Percentiles rank a stretch among this genome's conserved stretches.
These are phyloP conservation scores for Fallopia convolvulus DNA, from an alignment of 148 eudicot genomes.

Conservation along the genomic window DNA sequence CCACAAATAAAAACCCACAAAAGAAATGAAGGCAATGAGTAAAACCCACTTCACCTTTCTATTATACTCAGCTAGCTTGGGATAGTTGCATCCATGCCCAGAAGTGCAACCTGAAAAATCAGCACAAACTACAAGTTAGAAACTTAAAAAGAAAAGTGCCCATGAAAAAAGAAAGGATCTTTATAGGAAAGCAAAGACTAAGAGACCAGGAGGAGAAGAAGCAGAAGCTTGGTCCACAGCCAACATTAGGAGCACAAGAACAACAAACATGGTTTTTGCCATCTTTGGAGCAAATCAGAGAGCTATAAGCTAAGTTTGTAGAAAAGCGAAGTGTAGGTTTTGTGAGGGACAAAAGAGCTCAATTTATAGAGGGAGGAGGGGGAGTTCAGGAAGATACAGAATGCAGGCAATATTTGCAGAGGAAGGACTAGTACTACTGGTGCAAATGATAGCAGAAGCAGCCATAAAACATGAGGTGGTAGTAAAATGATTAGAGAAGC, in stretches of 20 bases:
- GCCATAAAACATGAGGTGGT: neutral
- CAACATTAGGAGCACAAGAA: neutral
- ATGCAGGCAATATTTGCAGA: neutral
- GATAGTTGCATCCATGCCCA: slow-evolving; percentile 13
- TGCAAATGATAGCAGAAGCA: neutral
- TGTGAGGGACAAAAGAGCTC: neutral
- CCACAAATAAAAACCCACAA: neutral
- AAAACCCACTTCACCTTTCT: slow-evolving; percentile 20
- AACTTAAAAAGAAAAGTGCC: neutral
- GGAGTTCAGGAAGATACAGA: neutral
- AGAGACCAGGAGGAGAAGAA: neutral
- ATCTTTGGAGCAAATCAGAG: neutral
- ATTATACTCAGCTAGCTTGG: slow-evolving; percentile 1
- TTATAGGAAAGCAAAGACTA: neutral
- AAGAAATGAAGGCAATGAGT: neutral
- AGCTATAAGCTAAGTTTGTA: neutral
- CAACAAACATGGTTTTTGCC: neutral
- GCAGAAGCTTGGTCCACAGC: slow-evolving; percentile 4
- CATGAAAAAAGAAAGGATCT: neutral
- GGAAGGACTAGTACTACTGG: neutral
- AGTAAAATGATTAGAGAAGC: slow-evolving; percentile 6
- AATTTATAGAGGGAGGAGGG: neutral
- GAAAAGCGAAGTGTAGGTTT: neutral
- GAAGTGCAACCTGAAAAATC: slow-evolving; percentile 12
- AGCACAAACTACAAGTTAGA: neutral